Conservation (phyloP, 164 flowering plant genomes). For the Magnolia changhungtana region DNA sequence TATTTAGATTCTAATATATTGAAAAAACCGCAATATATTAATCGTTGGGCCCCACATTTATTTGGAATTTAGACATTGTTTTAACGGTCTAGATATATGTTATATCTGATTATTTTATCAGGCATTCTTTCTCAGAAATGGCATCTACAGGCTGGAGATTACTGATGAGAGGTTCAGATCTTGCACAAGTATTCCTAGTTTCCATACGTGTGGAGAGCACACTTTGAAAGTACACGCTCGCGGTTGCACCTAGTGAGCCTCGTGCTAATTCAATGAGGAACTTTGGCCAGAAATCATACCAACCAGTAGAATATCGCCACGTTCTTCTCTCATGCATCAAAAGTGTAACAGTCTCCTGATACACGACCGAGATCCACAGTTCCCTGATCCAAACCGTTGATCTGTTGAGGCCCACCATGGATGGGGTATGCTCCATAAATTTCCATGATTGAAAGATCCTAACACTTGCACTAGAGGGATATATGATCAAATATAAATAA, state of each 20-base stretch:
- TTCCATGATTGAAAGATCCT: background rate
- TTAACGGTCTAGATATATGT: too few species aligned
- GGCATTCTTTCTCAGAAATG: too few species aligned
- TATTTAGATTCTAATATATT: too few species aligned
- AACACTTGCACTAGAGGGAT: background rate
- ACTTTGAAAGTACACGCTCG: background rate
- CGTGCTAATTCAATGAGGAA: background rate
- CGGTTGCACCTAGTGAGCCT: background rate
- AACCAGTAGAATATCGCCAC: background rate
- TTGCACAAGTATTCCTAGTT: too few species aligned
- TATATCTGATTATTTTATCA: too few species aligned
- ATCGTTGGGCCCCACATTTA: too few species aligned
- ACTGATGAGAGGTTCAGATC: too few species aligned
- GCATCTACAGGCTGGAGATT: too few species aligned
- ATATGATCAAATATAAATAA: background rate
- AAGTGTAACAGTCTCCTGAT: background rate
- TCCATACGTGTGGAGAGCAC: too few species aligned
- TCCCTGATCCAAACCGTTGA: background rate
- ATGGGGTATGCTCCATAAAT: background rate
- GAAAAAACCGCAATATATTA: too few species aligned
- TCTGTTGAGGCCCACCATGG: background rate
- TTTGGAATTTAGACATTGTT: too few species aligned
- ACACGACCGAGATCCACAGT: background rate
- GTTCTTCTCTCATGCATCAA: background rate
- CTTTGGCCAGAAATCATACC: background rate